Conservation (phyloP, 805 yeast genomes). For the Brettanomyces sp. region DNA sequence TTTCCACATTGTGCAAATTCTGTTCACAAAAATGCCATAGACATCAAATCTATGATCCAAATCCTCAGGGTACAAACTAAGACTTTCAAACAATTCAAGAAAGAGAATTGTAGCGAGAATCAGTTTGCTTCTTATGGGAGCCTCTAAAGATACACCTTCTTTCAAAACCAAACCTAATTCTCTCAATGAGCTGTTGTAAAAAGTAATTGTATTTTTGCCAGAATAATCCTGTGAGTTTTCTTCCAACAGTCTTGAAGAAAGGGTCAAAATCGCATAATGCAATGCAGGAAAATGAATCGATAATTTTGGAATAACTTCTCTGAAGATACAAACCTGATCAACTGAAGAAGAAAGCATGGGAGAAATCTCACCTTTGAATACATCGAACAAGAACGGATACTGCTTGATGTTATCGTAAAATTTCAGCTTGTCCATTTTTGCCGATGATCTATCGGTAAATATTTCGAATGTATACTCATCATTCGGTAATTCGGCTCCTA, state of each 20-base stretch:
- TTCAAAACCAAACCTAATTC: slow-evolving; percentile 27
- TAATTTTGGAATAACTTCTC: slow-evolving; percentile 26
- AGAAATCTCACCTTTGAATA: slow-evolving; percentile 29
- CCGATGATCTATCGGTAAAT: slow-evolving; percentile 18
- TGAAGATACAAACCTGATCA: slow-evolving; percentile 25
- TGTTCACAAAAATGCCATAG: background rate
- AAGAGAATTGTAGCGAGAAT: slow-evolving; percentile 30
- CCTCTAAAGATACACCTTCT: too few species aligned
- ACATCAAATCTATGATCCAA: background rate
- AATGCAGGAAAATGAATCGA: slow-evolving; percentile 26
- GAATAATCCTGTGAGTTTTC: slow-evolving; percentile 9
- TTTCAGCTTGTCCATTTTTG: slow-evolving; percentile 13
- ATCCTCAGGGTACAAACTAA: slow-evolving; percentile 27
- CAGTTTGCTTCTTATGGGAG: background rate
- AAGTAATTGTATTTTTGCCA: slow-evolving; percentile 21
- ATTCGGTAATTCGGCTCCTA: slow-evolving; percentile 12
- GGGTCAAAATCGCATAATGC: slow-evolving; percentile 19
- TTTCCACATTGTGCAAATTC: too few species aligned
- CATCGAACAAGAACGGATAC: slow-evolving; percentile 17
- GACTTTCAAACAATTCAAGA: slow-evolving; percentile 33
- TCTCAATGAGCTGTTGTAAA: slow-evolving; percentile 21
- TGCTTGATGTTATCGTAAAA: slow-evolving; percentile 24
- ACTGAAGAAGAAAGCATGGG: slow-evolving; percentile 14
- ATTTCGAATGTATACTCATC: slow-evolving; percentile 18
- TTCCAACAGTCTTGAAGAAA: slow-evolving; percentile 22